Evolutionary conservation across 2,329 filamentous ascomycete species (phyloP), one percentile per base, ranked within the genome.

Genomic region (Fusarium sp.): DNA sequence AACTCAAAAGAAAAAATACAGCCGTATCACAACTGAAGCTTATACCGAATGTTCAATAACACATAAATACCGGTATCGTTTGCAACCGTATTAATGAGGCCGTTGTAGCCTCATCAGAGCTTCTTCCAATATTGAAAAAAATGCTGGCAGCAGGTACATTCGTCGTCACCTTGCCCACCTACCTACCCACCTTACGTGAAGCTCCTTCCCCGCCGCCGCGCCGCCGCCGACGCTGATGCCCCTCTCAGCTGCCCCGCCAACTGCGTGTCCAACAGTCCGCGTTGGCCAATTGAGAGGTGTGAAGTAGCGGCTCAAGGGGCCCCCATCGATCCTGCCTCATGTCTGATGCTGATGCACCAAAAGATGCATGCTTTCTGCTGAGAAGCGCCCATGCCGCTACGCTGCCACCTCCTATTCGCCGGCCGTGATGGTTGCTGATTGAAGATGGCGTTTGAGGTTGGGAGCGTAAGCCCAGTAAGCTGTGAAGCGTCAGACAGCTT

Each of bases 241-340:
- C 77, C 76, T 71, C 72, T 76, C 77, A 78, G 71, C 75, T 78
- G 77, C 77, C 76, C 77, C 77, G 72, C 77, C 74, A 71, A 75
- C 68, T 73, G 54, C 59, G 45, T 61, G 62, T 64, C 70, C 68
- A 78, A 70, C 61, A 57, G 58, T 42, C 62, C 58, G 69, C 64
- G 64, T 64, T 56, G 62, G 34, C 73, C 72, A 75, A 75, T 75
- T 64, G 66, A 31, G 65, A 62, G 18, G 31, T 6, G 52, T n/a
- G 10, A 57, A 61, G 40, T 22, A 50, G 42, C 64, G 59, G 59
- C 71, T 69, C 62, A 69, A 63, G 63, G 63, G 45, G 47, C 14
- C 60, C 14, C 60, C 60, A 68, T 64, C 67, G 50, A 74, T 67
- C 62, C 70, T 73, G 47, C 58, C 58, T 64, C 66, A 70, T 71